Conservation (phyloP, 495 filamentous ascomycete species). For the Hyaloscypha hepaticicola region DNA sequence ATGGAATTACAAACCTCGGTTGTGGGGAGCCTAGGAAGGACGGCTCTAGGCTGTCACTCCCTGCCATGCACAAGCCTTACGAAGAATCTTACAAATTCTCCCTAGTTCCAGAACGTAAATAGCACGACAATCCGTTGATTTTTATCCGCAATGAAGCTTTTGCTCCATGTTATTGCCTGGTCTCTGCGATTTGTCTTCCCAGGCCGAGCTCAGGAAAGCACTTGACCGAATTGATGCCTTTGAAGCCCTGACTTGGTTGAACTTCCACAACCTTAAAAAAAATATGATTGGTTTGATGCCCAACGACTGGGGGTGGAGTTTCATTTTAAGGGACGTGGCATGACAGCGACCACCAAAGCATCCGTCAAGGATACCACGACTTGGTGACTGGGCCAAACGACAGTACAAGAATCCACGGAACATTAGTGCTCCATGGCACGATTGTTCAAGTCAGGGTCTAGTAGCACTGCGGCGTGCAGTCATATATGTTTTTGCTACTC, state of each 20-base stretch:
- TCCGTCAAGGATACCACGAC: neutral
- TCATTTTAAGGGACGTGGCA: neutral
- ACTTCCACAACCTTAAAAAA: neutral
- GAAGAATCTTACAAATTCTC: neutral
- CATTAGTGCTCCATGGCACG: too few species aligned
- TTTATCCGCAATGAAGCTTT: neutral
- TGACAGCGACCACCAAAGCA: neutral
- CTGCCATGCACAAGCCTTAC: neutral
- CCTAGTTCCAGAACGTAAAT: neutral
- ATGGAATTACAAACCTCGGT: neutral
- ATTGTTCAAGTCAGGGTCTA: too few species aligned
- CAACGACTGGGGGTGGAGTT: neutral
- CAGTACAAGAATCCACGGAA: too few species aligned
- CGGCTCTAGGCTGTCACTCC: neutral
- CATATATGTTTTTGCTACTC: neutral
- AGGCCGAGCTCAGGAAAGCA: neutral
- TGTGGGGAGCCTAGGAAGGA: neutral
- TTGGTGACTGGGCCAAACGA: too few species aligned
- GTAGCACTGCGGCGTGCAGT: neutral
- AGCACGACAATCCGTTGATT: neutral
- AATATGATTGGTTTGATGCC: neutral
- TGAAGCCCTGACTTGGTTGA: neutral
- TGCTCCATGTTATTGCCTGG: neutral
- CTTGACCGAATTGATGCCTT: neutral
- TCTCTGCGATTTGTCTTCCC: neutral